Evolutionary conservation across 768 basidiomycete genomes (phyloP).

Genomic region (Paxillus ammoniavirescens): DNA sequence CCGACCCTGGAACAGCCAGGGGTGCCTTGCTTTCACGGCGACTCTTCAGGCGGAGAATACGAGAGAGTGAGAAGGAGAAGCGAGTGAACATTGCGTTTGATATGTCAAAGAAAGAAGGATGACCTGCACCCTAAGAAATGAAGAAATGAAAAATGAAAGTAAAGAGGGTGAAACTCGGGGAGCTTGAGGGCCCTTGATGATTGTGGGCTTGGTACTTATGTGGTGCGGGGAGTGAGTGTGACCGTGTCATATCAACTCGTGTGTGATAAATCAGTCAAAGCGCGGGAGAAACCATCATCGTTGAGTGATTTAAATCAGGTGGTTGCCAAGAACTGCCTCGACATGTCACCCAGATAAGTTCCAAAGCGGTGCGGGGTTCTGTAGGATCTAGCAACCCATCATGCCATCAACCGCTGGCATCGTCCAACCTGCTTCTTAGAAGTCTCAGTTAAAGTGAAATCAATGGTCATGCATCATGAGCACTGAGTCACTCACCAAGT

Average conservation of each 20-base stretch:
- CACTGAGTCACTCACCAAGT: no score
- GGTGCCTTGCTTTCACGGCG: slow-evolving; percentile 7
- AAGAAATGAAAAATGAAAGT: neutral
- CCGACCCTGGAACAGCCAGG: neutral
- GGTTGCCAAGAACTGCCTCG: slow-evolving; percentile 1
- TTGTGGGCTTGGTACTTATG: slow-evolving; percentile 3
- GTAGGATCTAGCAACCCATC: no score
- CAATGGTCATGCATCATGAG: no score
- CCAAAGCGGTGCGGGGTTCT: no score
- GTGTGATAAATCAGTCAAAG: neutral
- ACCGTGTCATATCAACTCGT: slow-evolving; percentile 5
- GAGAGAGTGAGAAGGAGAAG: slow-evolving; percentile 13
- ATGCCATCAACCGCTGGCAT: no score
- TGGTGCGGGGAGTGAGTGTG: neutral
- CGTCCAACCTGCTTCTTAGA: no score
- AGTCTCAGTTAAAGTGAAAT: no score
- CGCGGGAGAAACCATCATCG: slow-evolving; percentile 1
- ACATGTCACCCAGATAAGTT: no score
- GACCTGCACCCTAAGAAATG: slow-evolving; percentile 13
- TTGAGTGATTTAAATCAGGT: neutral
- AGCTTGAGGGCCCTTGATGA: neutral
- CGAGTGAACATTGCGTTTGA: slow-evolving; percentile 15
- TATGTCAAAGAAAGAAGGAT: slow-evolving; percentile 1
- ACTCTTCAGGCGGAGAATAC: slow-evolving; percentile 15
- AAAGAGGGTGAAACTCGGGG: neutral